Evolutionary conservation across 208 protist genomes (phyloP).

Genomic region (Leishmania aethiopica): DNA sequence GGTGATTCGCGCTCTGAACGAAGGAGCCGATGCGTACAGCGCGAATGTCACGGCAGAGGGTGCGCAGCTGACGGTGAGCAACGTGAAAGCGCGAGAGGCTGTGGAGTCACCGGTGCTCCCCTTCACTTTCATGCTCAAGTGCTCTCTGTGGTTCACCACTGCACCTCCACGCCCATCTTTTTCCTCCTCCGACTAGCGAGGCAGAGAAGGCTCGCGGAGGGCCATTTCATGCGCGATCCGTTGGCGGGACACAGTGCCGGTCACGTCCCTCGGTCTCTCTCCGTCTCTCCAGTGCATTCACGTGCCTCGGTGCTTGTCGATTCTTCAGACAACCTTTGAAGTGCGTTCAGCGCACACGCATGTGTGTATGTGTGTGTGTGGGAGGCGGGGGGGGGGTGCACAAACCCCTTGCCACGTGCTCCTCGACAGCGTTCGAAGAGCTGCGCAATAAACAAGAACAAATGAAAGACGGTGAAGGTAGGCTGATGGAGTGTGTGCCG

Average conservation of each 20-base stretch:
- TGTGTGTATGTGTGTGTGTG: too few species aligned
- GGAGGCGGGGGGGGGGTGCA: too few species aligned
- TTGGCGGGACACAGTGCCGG: not conserved
- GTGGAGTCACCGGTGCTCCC: conserved; percentile 71
- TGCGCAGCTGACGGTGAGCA: conserved; percentile 23
- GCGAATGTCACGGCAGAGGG: not conserved
- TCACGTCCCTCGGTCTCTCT: too few species aligned
- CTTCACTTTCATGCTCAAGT: conserved; percentile 92
- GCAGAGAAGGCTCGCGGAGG: not conserved
- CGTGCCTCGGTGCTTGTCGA: not conserved
- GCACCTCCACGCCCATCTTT: not conserved
- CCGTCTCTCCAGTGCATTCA: not conserved
- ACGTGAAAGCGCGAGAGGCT: conserved; percentile 29
- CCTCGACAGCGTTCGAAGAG: not conserved
- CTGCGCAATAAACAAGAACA: not conserved
- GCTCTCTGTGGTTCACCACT: conserved; percentile 83
- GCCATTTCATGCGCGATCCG: not conserved
- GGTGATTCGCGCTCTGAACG: conserved; percentile 59
- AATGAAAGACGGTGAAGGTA: not conserved
- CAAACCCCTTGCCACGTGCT: not conserved
- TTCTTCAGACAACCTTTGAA: not conserved
- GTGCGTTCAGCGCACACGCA: not conserved
- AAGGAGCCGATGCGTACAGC: conserved; percentile 27
- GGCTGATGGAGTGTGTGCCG: not conserved
- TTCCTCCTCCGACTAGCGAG: not conserved